Evolutionary conservation across 2,329 filamentous ascomycete species (phyloP).

Genomic region (Neofusicoccum sp.): DNA sequence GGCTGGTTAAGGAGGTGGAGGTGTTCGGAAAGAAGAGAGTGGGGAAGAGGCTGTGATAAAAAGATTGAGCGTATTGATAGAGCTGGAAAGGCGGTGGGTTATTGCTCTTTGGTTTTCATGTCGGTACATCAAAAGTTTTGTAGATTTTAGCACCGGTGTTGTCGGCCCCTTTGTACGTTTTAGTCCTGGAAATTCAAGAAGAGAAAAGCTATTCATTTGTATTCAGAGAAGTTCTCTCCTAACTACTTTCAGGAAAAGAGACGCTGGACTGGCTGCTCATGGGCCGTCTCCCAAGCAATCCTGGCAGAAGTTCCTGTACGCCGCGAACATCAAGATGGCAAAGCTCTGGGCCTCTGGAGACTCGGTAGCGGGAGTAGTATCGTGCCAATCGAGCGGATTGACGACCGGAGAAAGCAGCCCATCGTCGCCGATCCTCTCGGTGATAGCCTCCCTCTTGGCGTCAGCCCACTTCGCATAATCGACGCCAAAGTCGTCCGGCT

Average conservation of each 20-base stretch:
- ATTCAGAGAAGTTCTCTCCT: not conserved
- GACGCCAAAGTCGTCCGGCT: constrained; percentile 36
- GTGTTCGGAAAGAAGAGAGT: not conserved
- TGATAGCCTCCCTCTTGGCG: constrained; percentile 39
- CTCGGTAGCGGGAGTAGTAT: constrained; percentile 28
- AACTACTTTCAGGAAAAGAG: not conserved
- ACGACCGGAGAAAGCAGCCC: constrained; percentile 43
- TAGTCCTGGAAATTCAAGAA: not conserved
- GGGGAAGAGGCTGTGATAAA: not conserved
- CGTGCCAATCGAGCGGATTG: constrained; percentile 41
- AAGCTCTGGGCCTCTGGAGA: constrained; percentile 47
- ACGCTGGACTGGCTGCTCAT: not conserved
- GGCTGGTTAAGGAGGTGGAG: not conserved
- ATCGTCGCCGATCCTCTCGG: constrained; percentile 34
- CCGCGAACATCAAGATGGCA: constrained; percentile 43
- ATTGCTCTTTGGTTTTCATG: not conserved
- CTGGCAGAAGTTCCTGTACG: constrained; percentile 30
- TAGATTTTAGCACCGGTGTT: not conserved
- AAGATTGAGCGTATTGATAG: no score
- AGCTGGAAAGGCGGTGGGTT: no score
- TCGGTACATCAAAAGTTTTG: not conserved
- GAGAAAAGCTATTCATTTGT: not conserved
- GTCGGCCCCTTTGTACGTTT: no score
- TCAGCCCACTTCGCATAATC: constrained; percentile 45
- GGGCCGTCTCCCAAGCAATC: not conserved